Conservation (phyloP, 164 flowering plant genomes). For the Aristolochia fimbriata region DNA sequence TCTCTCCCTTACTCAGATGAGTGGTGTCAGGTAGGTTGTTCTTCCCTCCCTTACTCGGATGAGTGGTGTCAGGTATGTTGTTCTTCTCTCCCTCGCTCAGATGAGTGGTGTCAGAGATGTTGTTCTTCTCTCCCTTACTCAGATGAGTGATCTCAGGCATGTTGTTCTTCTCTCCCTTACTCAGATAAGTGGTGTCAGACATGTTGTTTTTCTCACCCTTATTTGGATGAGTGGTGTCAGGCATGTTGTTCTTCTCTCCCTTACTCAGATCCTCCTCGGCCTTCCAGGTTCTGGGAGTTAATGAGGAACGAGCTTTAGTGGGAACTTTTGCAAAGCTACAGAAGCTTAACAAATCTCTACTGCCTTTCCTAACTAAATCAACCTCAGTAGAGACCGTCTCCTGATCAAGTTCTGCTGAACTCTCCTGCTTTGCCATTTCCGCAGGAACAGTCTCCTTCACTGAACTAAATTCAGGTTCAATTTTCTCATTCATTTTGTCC, state of each 20-base stretch:
- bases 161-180: constrained; percentile 15
- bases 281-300: constrained; percentile 25
- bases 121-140: constrained; percentile 16
- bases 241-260: constrained; percentile 15
- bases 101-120: background rate
- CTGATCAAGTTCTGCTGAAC: constrained; percentile 10
- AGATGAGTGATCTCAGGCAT: constrained; percentile 1
- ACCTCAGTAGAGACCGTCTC: background rate
- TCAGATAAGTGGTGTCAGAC: constrained; percentile 1
- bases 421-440: constrained; percentile 9
- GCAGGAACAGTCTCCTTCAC: constrained; percentile 12
- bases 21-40: background rate
- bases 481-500: constrained; percentile 21
- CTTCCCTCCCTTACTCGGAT: constrained; percentile 17
- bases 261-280: constrained; percentile 12
- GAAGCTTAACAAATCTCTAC: constrained; percentile 32
- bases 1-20: constrained; percentile 17
- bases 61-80: too few relatives aligned
- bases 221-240: constrained; percentile 2
- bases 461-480: background rate
- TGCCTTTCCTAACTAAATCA: constrained; percentile 15
- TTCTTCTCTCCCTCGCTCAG: constrained; percentile 17
- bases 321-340: constrained; percentile 53
- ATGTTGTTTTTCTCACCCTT: constrained; percentile 15
- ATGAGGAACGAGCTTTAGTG: constrained; percentile 52